A percentile compares a stretch with the other conserved stretches of the same genome.
phyloP scores from a whole-genome alignment of 1,139 yeast species.

The Pichia kudriavzevii region DNA sequence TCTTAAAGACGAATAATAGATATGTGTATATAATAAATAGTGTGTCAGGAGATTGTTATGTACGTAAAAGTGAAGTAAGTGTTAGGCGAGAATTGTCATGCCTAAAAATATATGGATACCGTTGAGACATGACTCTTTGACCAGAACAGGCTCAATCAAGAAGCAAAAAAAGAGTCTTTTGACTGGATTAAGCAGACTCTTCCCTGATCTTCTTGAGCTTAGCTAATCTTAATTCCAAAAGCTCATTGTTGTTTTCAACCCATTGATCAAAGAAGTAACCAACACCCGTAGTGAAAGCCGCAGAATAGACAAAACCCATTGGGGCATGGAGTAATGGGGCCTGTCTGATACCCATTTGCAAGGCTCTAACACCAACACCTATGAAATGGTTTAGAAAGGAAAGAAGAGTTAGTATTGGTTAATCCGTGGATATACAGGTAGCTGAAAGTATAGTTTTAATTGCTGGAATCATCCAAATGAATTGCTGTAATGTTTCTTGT shows the following conservation, averaged over 20 bases:
- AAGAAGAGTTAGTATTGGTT: constrained; percentile 3
- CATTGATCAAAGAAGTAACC: constrained; percentile 32
- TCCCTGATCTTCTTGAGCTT: constrained; percentile 30
- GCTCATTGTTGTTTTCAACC: constrained; percentile 31
- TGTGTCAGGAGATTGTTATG: too few relatives aligned
- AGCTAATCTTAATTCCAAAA: constrained; percentile 30
- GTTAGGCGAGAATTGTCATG: too few relatives aligned
- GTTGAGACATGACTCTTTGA: too few relatives aligned
- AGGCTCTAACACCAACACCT: constrained; percentile 34
- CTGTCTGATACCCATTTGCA: constrained; percentile 34
- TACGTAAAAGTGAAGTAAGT: too few relatives aligned
- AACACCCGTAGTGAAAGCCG: constrained; percentile 33
- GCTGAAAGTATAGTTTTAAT: too few relatives aligned
- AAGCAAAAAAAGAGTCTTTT: too few relatives aligned
- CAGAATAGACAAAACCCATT: constrained; percentile 33
- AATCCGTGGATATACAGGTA: neutral
- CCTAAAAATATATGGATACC: too few relatives aligned
- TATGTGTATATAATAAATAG: too few relatives aligned
- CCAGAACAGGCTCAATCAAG: too few relatives aligned
- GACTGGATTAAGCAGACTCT: constrained; percentile 13
- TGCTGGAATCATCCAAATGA: neutral
- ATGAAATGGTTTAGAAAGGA: neutral
- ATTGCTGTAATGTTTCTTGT: neutral
- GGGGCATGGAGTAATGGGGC: constrained; percentile 31
- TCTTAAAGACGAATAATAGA: too few relatives aligned